Evolutionary conservation across 805 yeast genomes (phyloP).

Genomic region (Candida alai): DNA sequence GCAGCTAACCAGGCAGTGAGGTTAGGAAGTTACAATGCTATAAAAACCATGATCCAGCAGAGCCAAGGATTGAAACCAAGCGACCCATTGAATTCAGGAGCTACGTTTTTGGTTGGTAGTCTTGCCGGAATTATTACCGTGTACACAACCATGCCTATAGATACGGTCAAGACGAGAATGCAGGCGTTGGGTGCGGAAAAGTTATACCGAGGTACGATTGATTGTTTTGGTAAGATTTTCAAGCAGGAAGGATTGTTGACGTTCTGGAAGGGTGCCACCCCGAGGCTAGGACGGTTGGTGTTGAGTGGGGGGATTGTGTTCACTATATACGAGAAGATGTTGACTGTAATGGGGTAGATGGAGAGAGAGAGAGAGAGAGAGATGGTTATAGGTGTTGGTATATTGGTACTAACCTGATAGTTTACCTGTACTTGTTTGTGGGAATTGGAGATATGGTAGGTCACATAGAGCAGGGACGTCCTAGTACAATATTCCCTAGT

Average conservation of each 20-base stretch:
- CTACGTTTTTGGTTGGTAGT: conserved; percentile 88
- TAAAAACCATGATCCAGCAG: conserved; percentile 74
- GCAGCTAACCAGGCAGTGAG: conserved; percentile 95
- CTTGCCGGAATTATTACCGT: conserved; percentile 88
- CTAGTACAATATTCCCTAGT: too few species aligned
- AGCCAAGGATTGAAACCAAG: conserved; percentile 61
- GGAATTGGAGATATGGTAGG: too few species aligned
- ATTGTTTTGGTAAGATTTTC: conserved; percentile 79
- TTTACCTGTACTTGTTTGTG: conserved; percentile 1
- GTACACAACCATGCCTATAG: conserved; percentile 92
- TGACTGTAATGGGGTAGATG: conserved; percentile 47
- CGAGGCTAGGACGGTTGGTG: conserved; percentile 86
- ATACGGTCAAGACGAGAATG: conserved; percentile 95
- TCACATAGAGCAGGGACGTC: too few species aligned
- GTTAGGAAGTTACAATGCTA: conserved; percentile 86
- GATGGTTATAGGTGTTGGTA: neutral
- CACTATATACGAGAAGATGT: conserved; percentile 90
- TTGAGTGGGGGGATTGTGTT: conserved; percentile 97
- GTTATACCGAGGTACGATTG: conserved; percentile 66
- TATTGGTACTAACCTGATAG: neutral
- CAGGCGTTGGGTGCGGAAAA: conserved; percentile 80
- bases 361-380: neutral
- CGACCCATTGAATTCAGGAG: conserved; percentile 69
- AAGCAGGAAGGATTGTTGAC: conserved; percentile 85
- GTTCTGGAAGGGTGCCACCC: conserved; percentile 98